Evolutionary conservation across 495 filamentous ascomycete genomes (phyloP).

Genomic region (Xylaria telfairii): DNA sequence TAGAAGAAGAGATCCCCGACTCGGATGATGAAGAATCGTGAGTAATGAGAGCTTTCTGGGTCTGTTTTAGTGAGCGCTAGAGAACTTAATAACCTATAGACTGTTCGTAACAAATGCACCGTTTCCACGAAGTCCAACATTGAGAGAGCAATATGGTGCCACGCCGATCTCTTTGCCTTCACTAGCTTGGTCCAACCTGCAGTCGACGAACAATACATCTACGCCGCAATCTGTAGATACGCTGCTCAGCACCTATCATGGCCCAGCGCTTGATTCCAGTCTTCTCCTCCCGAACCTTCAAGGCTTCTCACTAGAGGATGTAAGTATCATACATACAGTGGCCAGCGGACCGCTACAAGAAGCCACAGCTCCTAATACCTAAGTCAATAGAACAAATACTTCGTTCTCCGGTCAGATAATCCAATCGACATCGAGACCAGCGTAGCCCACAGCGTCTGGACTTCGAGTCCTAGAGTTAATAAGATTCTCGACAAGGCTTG

Average conservation of each 20-base stretch:
- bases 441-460: slow-evolving; percentile 10
- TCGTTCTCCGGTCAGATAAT: slow-evolving; percentile 10
- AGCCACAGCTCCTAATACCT: background rate
- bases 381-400: slow-evolving; percentile 11
- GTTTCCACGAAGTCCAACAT: background rate
- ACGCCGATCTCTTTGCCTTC: slow-evolving; percentile 13
- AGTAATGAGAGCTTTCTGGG: background rate
- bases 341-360: background rate
- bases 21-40: slow-evolving; percentile 15
- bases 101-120: background rate
- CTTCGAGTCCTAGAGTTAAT: slow-evolving; percentile 5
- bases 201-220: background rate
- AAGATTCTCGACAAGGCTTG: slow-evolving; percentile 9
- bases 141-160: background rate
- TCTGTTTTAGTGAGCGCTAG: background rate
- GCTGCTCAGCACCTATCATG: slow-evolving; percentile 9
- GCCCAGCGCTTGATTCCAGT: background rate
- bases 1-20: slow-evolving; percentile 8
- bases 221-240: background rate
- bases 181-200: slow-evolving; percentile 15
- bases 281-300: background rate
- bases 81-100: background rate
- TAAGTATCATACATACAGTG: background rate
- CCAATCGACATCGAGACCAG: slow-evolving; percentile 12
- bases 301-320: slow-evolving; percentile 1